phyloP scores from a whole-genome alignment of 805 yeast species.

The Lipomyces sp. region DNA sequence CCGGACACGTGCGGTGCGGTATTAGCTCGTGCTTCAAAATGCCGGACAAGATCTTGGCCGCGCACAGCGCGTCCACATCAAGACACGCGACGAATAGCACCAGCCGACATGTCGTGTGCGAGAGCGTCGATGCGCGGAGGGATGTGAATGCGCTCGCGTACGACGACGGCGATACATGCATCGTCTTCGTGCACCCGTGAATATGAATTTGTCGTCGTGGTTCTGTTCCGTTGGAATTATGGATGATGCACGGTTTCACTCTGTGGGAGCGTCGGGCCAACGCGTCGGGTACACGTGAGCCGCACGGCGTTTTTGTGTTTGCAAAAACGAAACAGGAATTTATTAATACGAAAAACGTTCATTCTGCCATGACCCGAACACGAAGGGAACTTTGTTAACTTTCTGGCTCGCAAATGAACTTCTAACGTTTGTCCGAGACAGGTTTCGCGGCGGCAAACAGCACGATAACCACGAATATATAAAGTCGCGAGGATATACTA shows the following conservation, averaged over 20 bases:
- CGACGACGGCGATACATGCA: slow-evolving; percentile 77
- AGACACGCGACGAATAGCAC: slow-evolving; percentile 88
- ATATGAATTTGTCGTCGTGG: background rate
- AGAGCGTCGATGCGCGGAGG: slow-evolving; percentile 70
- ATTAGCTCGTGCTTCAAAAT: slow-evolving; percentile 79
- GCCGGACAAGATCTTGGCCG: slow-evolving; percentile 73
- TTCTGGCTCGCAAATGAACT: too few species aligned
- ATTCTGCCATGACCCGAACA: too few species aligned
- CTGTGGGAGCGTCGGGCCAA: background rate
- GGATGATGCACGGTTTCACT: background rate
- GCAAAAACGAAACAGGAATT: background rate
- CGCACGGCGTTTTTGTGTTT: background rate
- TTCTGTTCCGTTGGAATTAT: background rate
- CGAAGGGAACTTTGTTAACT: too few species aligned
- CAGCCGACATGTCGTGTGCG: slow-evolving; percentile 90
- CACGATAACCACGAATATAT: too few species aligned
- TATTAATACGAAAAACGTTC: too few species aligned
- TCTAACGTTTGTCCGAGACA: too few species aligned
- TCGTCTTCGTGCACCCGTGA: slow-evolving; percentile 41
- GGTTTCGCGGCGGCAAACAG: too few species aligned
- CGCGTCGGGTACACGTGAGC: slow-evolving; percentile 3
- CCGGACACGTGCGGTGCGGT: slow-evolving; percentile 87
- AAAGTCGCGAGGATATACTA: too few species aligned
- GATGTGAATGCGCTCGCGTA: slow-evolving; percentile 70
- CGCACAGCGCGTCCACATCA: slow-evolving; percentile 89